These are phyloP conservation scores for Colletotrichum sansevieriae DNA, from an alignment of 2,329 filamentous ascomycete species.

Conservation along the genomic window DNA sequence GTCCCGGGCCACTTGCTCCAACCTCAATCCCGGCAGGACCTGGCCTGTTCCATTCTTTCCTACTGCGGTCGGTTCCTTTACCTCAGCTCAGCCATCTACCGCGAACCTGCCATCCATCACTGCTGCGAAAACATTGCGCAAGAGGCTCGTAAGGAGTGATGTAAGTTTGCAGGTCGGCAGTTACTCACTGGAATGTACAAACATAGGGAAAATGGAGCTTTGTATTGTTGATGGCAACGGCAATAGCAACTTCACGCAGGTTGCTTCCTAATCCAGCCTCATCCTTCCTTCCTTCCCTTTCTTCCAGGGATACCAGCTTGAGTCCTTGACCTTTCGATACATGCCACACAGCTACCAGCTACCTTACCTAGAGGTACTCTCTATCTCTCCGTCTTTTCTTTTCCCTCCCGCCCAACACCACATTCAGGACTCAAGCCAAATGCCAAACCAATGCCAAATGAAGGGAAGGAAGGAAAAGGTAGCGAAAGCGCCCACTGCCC, in stretches of 20 bases:
- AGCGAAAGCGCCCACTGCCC: background rate
- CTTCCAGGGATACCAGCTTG: too few relatives aligned
- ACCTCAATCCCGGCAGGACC: background rate
- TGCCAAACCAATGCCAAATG: too few relatives aligned
- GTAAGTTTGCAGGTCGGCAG: background rate
- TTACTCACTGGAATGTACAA: background rate
- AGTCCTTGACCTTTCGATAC: too few relatives aligned
- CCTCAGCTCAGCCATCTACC: too few relatives aligned
- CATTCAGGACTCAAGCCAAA: too few relatives aligned
- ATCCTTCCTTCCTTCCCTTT: too few relatives aligned
- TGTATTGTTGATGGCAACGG: background rate
- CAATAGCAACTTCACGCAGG: background rate
- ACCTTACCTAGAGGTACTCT: background rate
- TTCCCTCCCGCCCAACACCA: slow-evolving; percentile 14
- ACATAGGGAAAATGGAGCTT: too few relatives aligned
- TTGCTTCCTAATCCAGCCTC: background rate
- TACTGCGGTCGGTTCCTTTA: too few relatives aligned
- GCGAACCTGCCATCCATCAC: background rate
- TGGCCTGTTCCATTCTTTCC: background rate
- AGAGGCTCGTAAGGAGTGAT: background rate
- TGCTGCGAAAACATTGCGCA: slow-evolving; percentile 7
- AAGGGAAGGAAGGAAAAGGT: background rate
- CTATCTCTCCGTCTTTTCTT: slow-evolving; percentile 24
- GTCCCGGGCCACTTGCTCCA: slow-evolving; percentile 25
- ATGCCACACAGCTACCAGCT: background rate